phyloP scores from a whole-genome alignment of 441 rosid species.

The Pelargonium fulgidum region DNA sequence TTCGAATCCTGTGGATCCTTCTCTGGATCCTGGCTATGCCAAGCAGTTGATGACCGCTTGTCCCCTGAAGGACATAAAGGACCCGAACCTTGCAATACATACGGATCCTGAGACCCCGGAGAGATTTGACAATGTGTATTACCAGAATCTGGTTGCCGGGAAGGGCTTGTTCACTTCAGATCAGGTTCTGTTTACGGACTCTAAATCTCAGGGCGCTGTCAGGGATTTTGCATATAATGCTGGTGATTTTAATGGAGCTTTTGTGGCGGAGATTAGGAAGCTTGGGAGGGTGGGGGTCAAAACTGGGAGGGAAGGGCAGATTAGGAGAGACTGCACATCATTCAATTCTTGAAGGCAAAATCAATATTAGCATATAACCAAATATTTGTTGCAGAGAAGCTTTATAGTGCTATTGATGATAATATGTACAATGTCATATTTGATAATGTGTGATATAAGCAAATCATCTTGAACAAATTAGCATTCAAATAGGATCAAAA shows the following conservation, averaged over 20 bases:
- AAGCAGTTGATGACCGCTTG: conserved; percentile 46
- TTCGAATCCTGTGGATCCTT: conserved; percentile 50
- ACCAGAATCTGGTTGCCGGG: conserved; percentile 52
- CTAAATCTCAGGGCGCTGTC: conserved; percentile 46
- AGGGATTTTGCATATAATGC: conserved; percentile 45
- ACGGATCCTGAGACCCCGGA: conserved; percentile 49
- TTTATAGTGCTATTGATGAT: not conserved
- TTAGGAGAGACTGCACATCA: conserved; percentile 54
- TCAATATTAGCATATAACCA: conserved; percentile 20
- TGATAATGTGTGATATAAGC: not conserved
- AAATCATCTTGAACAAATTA: not conserved
- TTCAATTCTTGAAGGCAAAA: conserved; percentile 30
- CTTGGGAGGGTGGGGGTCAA: conserved; percentile 66
- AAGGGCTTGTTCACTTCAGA: conserved; percentile 77
- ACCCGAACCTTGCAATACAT: conserved; percentile 41
- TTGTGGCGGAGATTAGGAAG: conserved; percentile 51
- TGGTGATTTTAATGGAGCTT: conserved; percentile 52
- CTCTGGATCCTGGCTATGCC: conserved; percentile 47
- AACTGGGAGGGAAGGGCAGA: conserved; percentile 50
- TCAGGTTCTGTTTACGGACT: conserved; percentile 46
- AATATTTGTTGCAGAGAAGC: not conserved
- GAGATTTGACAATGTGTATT: conserved; percentile 58
- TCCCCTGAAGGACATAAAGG: conserved; percentile 30
- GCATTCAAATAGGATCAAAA: not conserved
- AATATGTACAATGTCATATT: not conserved